phyloP scores from a whole-genome alignment of 2,329 filamentous ascomycete species.

The Alternaria rosae region DNA sequence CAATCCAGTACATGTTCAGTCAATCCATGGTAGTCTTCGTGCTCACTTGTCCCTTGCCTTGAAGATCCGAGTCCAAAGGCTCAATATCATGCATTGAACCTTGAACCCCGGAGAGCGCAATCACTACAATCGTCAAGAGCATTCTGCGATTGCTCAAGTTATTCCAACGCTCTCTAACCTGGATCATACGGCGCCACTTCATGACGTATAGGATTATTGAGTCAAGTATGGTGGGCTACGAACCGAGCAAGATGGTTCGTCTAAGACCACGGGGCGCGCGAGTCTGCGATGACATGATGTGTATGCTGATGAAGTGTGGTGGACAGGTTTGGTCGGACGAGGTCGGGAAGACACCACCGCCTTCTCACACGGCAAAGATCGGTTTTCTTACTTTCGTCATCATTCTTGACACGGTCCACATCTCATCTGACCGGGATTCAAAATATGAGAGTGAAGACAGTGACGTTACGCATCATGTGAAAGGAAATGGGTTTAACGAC shows the following conservation, averaged over 20 bases:
- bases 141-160: neutral
- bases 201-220: neutral
- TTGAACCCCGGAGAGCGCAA: neutral
- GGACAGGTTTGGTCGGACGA: neutral
- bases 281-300: neutral
- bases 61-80: neutral
- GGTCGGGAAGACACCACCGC: neutral
- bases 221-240: neutral
- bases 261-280: neutral
- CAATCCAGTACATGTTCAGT: slow-evolving; percentile 6
- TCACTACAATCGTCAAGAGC: neutral
- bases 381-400: neutral
- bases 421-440: neutral
- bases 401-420: neutral
- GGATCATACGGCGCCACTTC: neutral
- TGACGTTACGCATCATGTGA: neutral
- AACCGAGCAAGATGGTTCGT: neutral
- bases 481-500: neutral
- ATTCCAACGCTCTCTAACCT: neutral
- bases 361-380: neutral
- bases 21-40: neutral
- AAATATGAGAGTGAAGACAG: neutral
- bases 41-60: neutral
- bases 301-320: neutral
- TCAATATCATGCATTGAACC: neutral